Evolutionary conservation across 2,329 filamentous ascomycete species (phyloP), one percentile per base, ranked within the genome.

Genomic region (Colletotrichum spaethianum): DNA sequence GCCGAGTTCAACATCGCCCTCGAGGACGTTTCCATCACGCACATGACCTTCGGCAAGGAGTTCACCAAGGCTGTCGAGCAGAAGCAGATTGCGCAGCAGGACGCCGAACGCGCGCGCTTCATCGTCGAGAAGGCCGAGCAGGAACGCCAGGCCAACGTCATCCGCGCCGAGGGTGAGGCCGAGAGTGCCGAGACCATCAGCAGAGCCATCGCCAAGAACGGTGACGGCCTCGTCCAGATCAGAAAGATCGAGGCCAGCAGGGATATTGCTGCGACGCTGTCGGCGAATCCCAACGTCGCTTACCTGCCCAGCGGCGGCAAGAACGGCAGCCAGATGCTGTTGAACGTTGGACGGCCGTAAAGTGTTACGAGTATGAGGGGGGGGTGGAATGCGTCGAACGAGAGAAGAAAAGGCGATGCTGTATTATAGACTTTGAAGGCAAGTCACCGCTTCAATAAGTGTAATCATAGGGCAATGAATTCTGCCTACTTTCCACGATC

Each of bases 11-110:
- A 99, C 89, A 99, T 99, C 81, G 94, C 95, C 36, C 94, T 99
- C 65, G 96, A 99, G 86, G 96, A 99, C 81, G 96, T 99, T 73
- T 97, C 94, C 81, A 99, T 99, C 84, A 99, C 96, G 74, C 96
- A 99, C 89, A 99, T 99, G 96, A 99, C 96, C 64, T 99, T 99
- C 82, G 96, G 96, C 78, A 96, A 96, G 84, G 96, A 99, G 85
- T 99, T 99, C 89, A 99, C 96, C 73, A 94, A 94, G 84, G 96
- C 96, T 75, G 96, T 99, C 79, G 96, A 99, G 87, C 96, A 99
- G 91, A 99, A 99, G 92, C 96, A 99, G 89, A 99, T 99, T 83
- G 96, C 96, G 67, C 96, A 99, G 87, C 96, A 99, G 86, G 96
- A 99, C 81, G 96, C 96, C 75, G 96, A 99, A 89, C 91, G 96